phyloP scores from a whole-genome alignment of 805 yeast species.

The Saturnispora kantuleensis region DNA sequence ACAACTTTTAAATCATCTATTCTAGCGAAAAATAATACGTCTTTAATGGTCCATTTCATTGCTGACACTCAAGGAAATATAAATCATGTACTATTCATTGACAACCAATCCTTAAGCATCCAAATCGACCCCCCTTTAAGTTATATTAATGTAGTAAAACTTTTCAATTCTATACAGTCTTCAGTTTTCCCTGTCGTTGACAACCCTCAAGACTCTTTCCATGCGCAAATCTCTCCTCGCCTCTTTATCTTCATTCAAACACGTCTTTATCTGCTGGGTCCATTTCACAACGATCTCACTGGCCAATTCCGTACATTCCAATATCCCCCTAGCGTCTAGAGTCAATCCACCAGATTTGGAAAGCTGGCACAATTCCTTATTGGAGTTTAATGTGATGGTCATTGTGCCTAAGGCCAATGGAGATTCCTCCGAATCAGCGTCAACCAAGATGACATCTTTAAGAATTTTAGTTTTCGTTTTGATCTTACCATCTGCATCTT shows the following conservation, averaged over 20 bases:
- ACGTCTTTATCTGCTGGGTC: constrained; percentile 52
- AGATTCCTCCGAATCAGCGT: constrained; percentile 74
- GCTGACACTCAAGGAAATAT: no score
- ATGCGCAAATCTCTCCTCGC: constrained; percentile 15
- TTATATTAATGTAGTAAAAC: background rate
- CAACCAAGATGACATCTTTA: constrained; percentile 56
- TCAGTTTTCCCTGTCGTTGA: constrained; percentile 21
- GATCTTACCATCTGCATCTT: background rate
- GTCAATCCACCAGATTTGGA: constrained; percentile 86
- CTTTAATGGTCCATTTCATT: no score
- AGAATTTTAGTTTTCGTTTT: constrained; percentile 30
- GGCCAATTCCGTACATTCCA: constrained; percentile 63
- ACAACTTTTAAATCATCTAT: no score
- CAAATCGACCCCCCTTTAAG: background rate
- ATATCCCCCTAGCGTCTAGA: constrained; percentile 57
- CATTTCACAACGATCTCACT: constrained; percentile 49
- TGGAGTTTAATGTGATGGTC: constrained; percentile 81
- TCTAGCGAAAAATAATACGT: no score
- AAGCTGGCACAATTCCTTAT: constrained; percentile 84
- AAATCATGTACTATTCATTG: no score
- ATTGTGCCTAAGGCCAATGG: constrained; percentile 63
- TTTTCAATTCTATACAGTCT: background rate
- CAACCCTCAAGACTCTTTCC: constrained; percentile 24
- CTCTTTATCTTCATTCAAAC: constrained; percentile 44
- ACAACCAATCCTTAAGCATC: no score